Base-by-base conservation (phyloP, 1,284 basidiomycete genomes). In the Afroboletus lepidellus region DNA sequence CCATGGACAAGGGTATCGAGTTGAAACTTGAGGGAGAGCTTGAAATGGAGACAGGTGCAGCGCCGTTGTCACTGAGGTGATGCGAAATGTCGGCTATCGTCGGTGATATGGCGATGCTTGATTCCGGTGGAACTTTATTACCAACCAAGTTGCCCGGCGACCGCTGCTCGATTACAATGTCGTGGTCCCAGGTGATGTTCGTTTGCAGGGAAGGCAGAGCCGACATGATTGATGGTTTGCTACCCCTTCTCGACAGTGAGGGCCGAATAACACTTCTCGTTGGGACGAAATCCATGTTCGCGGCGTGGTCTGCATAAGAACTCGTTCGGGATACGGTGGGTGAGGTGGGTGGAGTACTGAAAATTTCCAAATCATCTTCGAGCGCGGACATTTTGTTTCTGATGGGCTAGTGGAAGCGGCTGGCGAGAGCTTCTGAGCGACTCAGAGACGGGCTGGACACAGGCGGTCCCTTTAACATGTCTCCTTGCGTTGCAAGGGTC, bases 271-370 rank as follows among this genome's bases (percentile, higher is more conserved):
- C 48, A 25, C 23, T 52, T 42, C 70, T 48, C 58, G 69, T 41
- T 65, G 73, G 49, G 58, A 60, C 50, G 56, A 62, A 52, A 52
- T 50, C 41, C 65, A 66, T 51, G 15, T 61, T 60, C 43, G 75
- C 68, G 45, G 67, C 61, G 46, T 56, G 39, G 59, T 69, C 64
- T 50, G 58, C n/a, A 41, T 21, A 30, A 39, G 62, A 63, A 53
- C 55, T 60, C 25, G 56, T 47, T 29, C 61, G 63, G 41, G 63
- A 66, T 48, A 69, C 54, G 57, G 65, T 61, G 56, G 84, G 74
- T 3, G 82, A 81, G 9, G 79, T 77, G 13, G 84, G 83, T 37
- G 84, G 85, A 13, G 85, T 86, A 39, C 78, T 78, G 66, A 83
- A 85, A 38, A 74, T 73, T 55, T 87, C 62, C 39, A 54, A 30